Base-by-base conservation (phyloP, 768 basidiomycete species). In the Tricholoma saponaceum region DNA sequence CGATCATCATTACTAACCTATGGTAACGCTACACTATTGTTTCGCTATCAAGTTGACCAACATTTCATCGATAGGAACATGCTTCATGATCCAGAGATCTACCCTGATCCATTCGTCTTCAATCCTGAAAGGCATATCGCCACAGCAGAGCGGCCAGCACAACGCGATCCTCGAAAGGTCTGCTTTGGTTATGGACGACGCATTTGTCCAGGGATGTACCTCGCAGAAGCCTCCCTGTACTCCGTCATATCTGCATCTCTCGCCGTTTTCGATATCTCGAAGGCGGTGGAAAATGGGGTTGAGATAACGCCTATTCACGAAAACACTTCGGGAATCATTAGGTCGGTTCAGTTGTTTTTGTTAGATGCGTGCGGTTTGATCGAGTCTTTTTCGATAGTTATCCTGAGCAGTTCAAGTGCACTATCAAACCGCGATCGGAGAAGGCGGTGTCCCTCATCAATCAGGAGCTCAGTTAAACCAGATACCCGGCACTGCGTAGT, bases 171-270 rank as follows among this genome's bases (percentile, higher is more conserved):
- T 0, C 70, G 76, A 6, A 69, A 65, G 0, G 54, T 74, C 0
- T 75, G 72, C 57, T 83, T 83, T 58, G 81, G 81, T 1, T 82
- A 71, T 51, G 80, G 79, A 14, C 74, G 81, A 18, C 75, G 79
- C 1, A 68, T 76, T 23, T 79, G 79, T 57, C 77, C 76, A 35
- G 83, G 83, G 0, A 65, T 79, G 71, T 70, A 80, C 60, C 72
- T 84, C 53, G 83, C 83, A 0, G 81, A 84, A 51, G 72, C 76
- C 0, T 80, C 79, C 0, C 58, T 83, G 1, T 84, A 76, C 72
- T 68, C 78, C 7, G 71, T 73, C 8, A 65, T 78, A 1, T 73
- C 73, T 0, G 75, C 68, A 64, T 76, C 79, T 7, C 69, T 84
- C 4, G 78, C 82, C 0, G 75, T 72, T 6, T 82, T 84, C 49